Percentiles rank a stretch among this genome's conserved stretches.
phyloP scores from a whole-genome alignment of 1,284 basidiomycete genomes.

The Apiotrichum domesticum region DNA sequence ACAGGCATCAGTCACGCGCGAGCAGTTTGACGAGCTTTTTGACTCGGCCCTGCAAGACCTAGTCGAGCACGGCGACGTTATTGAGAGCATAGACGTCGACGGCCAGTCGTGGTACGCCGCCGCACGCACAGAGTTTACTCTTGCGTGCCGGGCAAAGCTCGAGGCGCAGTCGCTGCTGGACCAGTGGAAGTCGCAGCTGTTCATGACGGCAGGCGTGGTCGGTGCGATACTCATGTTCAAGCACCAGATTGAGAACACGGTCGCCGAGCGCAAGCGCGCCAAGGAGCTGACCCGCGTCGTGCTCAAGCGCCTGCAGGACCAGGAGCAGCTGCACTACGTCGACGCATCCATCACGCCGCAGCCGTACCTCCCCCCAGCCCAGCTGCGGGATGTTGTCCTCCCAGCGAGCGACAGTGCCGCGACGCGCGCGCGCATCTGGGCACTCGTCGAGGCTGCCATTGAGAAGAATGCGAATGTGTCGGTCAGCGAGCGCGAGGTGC shows the following conservation, averaged over 20 bases:
- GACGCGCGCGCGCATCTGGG: constrained; percentile 70
- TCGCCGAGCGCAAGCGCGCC: constrained; percentile 63
- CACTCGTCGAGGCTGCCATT: constrained; percentile 75
- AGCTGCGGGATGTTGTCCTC: constrained; percentile 83
- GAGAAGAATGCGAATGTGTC: constrained; percentile 94
- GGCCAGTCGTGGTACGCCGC: constrained; percentile 74
- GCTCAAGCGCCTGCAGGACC: constrained; percentile 73
- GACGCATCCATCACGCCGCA: constrained; percentile 73
- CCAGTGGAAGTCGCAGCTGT: constrained; percentile 62
- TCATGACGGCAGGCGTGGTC: constrained; percentile 46
- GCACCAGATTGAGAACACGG: constrained; percentile 52
- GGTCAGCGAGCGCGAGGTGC: constrained; percentile 76
- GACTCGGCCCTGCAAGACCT: constrained; percentile 73
- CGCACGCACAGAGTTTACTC: constrained; percentile 62
- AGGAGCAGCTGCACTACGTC: constrained; percentile 59
- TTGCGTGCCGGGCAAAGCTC: constrained; percentile 64
- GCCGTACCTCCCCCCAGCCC: constrained; percentile 77
- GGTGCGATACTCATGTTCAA: constrained; percentile 35
- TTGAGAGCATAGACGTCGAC: constrained; percentile 64
- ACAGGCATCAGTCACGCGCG: constrained; percentile 30
- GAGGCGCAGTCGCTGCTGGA: constrained; percentile 62
- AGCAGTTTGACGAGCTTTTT: constrained; percentile 41
- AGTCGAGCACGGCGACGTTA: constrained; percentile 70
- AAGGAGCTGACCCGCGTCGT: constrained; percentile 71
- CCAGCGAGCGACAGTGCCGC: constrained; percentile 70